Evolutionary conservation across 208 protist species (phyloP), one percentile per base, ranked within the genome.

Genomic region (Porcisia hertigi): DNA sequence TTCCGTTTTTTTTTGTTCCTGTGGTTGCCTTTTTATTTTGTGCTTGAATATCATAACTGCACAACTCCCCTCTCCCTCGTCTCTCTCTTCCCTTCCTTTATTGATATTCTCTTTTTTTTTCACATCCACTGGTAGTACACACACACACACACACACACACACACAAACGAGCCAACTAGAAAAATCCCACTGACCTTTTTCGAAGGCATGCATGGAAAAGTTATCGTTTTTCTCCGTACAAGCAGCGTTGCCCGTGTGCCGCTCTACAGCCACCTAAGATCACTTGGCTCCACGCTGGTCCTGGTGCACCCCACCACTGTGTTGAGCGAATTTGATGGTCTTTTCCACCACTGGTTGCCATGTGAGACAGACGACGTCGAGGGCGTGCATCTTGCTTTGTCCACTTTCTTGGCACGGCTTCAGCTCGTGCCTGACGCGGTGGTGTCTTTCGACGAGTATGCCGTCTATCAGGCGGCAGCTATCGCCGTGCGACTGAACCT

Each of bases 391-490:
- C 47, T 39, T 14, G 80, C 80, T 2, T 73, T 94, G 47, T n/a
- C 12, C 2, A 52, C 18, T 4, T 88, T 94, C 55, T 66, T 92
- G 5, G 36, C 47, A 1, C 45, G 43, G 11, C 76, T 43, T 9
- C n/a, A 39, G 14, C 66, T 92, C 3, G 41, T 9, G 2, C 65
- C 87, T 0, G 86, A 91, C n/a, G 92, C 89, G 3, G 80, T 93
- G n/a, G 76, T 96, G 1, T 92, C 90, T 2, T 94, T 94, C 74
- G 92, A 96, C 71, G 92, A 96, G 84, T 96, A 94, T 80, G 92
- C 78, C 39, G 85, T 94, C 8, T 94, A 92, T 73, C 85, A 88
- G 18, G 86, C 88, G 0, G 86, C 90, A 8, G 59, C 75, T 23
- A 25, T 96, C 12, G 82, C 92, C 12, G 73, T 41, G 49, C 49